phyloP scores from a whole-genome alignment of 73 alveolate species.

The Tetrahymena thermophila region DNA sequence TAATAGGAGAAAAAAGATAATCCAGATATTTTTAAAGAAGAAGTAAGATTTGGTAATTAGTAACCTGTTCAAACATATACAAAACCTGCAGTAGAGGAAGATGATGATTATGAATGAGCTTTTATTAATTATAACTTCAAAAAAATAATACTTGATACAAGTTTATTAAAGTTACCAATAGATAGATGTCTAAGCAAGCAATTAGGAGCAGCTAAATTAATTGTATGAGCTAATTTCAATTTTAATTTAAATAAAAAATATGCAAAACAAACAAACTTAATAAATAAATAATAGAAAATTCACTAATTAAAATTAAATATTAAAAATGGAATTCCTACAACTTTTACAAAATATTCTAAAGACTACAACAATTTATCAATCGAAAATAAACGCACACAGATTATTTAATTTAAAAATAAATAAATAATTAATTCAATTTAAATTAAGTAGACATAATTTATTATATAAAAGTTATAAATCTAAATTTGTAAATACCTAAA shows the following conservation, averaged over 20 bases:
- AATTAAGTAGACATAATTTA: background rate
- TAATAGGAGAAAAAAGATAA: background rate
- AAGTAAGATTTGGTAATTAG: background rate
- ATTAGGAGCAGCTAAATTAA: background rate
- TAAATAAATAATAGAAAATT: background rate
- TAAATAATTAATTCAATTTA: no score
- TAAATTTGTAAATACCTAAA: background rate
- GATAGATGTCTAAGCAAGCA: background rate
- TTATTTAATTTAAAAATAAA: no score
- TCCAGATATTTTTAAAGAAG: background rate
- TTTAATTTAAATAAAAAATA: no score
- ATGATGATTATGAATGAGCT: background rate
- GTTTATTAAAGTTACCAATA: background rate
- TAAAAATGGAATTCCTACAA: background rate
- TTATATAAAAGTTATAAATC: background rate
- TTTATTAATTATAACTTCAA: background rate
- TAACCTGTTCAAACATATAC: background rate
- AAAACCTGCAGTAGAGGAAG: background rate
- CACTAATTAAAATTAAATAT: background rate
- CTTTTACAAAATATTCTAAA: background rate
- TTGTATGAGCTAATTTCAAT: background rate
- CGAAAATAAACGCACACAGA: no score
- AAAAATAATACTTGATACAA: background rate
- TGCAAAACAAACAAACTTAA: background rate
- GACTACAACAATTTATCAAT: no score